Base-by-base conservation (phyloP, 2,329 filamentous ascomycete species). In the Botrytis elliptica region DNA sequence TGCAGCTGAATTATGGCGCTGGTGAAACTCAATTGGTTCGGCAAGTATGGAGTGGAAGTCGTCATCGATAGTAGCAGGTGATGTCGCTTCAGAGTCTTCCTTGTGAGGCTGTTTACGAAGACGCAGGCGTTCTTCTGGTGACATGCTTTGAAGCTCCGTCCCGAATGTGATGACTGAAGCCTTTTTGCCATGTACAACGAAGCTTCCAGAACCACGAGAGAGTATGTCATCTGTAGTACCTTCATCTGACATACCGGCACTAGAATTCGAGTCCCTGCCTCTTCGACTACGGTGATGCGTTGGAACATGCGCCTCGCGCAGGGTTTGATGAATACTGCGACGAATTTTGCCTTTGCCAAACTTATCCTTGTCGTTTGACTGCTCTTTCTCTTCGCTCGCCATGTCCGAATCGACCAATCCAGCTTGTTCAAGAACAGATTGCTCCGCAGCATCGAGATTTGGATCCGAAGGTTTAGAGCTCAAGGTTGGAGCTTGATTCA, bases 141-240 rank as follows among this genome's bases (percentile, higher is more conserved):
- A 88, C 83, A 95, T 89, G 74, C 88, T 91, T 79, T 95, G 91
- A 85, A 97, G 91, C 78, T 97, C 95, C n/a, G 91, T 90, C 14
- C 95, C 94, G 81, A 99, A 97, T n/a, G 93, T 97, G 77, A 99
- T 93, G 73, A 99, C 93, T 1, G 94, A 97, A 4, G 96, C 96
- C 83, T 99, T 98, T 85, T 98, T 99, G 75, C 96, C 95, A 80
- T 99, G 96, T 6, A 99, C 91, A 6, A 96, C 97, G 82, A 99
- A 99, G 79, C 93, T 97, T 8, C 94, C 94, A 20, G 93, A 90
- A 20, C 92, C 92, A 66, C 96, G 90, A 10, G 92, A 86, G 20
- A 99, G 86, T 18, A 92, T 90, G 77, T 93, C 92, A 55, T 92
- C 85, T 83, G 88, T 79, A 76, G 82, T 76, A 75, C 80, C 74